Base-by-base conservation (phyloP, 805 yeast genomes). In the Cyberlindnera nakhonratchasimensis region DNA sequence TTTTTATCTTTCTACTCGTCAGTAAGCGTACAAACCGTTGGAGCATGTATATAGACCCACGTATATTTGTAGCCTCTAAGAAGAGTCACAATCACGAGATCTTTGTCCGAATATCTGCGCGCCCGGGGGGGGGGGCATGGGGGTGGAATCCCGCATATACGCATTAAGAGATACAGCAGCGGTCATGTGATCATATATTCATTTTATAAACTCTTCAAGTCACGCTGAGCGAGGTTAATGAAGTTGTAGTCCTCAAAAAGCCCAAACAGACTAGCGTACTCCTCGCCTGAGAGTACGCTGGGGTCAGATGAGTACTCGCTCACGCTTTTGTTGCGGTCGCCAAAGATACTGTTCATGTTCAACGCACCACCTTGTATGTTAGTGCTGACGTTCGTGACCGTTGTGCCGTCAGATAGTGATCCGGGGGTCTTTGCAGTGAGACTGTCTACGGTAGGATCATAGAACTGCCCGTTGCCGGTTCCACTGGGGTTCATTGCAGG, bases 211-310 rank as follows among this genome's bases (percentile, higher is more conserved):
- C 43, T 43, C 29, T 33, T 34, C 14, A 46, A 13, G 17, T 42
- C 50, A 14, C 35, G 21, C 34, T 26, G 29, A 3, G 40, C 47
- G 11, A 40, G 29, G 18, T 23, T 29, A 34, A 45, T 19, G 23
- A 42, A 18, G 26, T 35, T 48, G 29, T 51, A 56, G 33, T 54
- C 59, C 20, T 56, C 59, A 43, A 57, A 55, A 19, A 57, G 29
- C 6, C 56, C 56, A 35, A 48, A 57, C 17, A 57, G 29, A 31
- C 51, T 47, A 8, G 55, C 51, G 26, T 52, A 55, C 20, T 57
- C 59, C 23, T 55, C 58, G 29, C 47, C 41, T 4, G 59, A 40
- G 13, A 55, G 29, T 5, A 44, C 17, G n/a, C 17, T 28, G 4
- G 37, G 35, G 18, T 36, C 43, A 14, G 24, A 21, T 2, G 19